Conservation (phyloP, 139 green algal genomes). For the Tetraselmis striata region DNA sequence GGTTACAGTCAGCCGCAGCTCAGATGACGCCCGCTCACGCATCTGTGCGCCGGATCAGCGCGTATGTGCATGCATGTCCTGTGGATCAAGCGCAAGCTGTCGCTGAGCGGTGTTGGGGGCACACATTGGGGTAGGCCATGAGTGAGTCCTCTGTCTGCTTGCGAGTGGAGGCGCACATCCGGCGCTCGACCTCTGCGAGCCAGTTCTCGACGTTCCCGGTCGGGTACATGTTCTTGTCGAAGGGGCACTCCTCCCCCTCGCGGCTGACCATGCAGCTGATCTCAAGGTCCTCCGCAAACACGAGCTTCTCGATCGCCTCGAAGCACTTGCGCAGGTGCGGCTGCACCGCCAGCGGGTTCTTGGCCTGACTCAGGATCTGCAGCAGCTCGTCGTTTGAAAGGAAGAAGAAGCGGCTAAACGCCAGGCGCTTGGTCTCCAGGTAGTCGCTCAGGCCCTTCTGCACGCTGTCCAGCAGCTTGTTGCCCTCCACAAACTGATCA, state of each 20-base stretch:
- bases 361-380: conserved; percentile 43
- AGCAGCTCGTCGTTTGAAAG: conserved; percentile 47
- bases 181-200: conserved; percentile 68
- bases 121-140: conserved; percentile 20
- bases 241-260: conserved; percentile 50
- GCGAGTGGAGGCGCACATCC: conserved; percentile 58
- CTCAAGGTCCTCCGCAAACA: conserved; percentile 58
- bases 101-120: no score
- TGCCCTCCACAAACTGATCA: conserved; percentile 24
- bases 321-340: conserved; percentile 79
- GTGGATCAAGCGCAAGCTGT: no score
- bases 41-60: no score
- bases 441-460: conserved; percentile 44
- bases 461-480: conserved; percentile 37
- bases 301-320: conserved; percentile 70
- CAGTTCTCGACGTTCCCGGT: conserved; percentile 70
- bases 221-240: conserved; percentile 56
- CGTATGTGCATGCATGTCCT: no score
- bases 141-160: conserved; percentile 33
- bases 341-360: conserved; percentile 42
- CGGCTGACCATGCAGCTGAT: conserved; percentile 66
- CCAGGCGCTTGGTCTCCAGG: conserved; percentile 61
- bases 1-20: no score
- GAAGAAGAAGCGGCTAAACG: conserved; percentile 57
- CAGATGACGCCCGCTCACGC: no score